Evolutionary conservation across 805 yeast species (phyloP).

Genomic region (Metschnikowia colocasiae): DNA sequence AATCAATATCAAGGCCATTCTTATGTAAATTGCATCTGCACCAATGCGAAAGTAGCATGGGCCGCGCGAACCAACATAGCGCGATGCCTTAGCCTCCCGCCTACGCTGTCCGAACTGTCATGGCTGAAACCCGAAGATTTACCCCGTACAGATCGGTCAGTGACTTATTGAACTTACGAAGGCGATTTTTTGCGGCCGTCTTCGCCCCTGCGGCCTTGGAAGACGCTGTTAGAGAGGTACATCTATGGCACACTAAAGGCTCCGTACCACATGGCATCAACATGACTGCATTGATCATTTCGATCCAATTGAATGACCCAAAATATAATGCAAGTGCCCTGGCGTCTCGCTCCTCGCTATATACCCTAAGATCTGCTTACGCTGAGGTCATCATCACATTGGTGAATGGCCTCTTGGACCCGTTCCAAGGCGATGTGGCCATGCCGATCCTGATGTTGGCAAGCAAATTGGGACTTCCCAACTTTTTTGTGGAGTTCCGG

Average conservation of each 20-base stretch:
- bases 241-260: slow-evolving; percentile 57
- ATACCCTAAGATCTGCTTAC: slow-evolving; percentile 47
- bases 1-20: background rate
- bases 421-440: slow-evolving; percentile 75
- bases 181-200: slow-evolving; percentile 6
- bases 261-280: slow-evolving; percentile 70
- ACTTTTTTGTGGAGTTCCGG: slow-evolving; percentile 81
- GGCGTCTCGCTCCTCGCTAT: background rate
- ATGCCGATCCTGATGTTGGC: slow-evolving; percentile 78
- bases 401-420: slow-evolving; percentile 89
- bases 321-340: slow-evolving; percentile 29
- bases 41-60: background rate
- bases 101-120: background rate
- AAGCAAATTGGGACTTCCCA: slow-evolving; percentile 61
- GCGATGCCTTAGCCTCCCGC: background rate
- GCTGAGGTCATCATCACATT: slow-evolving; percentile 76
- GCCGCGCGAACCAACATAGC: background rate
- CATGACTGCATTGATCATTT: slow-evolving; percentile 55
- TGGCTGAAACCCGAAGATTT: background rate
- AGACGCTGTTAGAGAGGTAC: slow-evolving; percentile 29
- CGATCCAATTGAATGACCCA: slow-evolving; percentile 36
- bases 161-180: slow-evolving; percentile 13
- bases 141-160: slow-evolving; percentile 11
- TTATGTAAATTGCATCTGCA: background rate
- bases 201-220: background rate